These are phyloP conservation scores for Lactarius hengduanensis DNA, from an alignment of 768 basidiomycete species.

Conservation along the genomic window DNA sequence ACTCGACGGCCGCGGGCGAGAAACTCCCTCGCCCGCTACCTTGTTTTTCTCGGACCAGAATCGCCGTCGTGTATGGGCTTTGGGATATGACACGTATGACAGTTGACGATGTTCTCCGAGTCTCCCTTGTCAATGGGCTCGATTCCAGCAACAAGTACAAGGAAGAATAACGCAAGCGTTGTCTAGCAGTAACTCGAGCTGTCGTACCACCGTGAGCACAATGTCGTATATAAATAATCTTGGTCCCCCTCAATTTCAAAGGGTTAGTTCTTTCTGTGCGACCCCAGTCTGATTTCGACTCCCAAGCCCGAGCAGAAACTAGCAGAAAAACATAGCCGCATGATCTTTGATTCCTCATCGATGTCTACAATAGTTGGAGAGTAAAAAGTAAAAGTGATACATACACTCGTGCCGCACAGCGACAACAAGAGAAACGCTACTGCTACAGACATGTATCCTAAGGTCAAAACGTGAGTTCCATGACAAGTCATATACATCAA, in stretches of 20 bases:
- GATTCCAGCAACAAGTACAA: background rate
- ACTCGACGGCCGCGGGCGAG: background rate
- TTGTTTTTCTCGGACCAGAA: background rate
- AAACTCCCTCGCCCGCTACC: background rate
- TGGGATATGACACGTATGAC: background rate
- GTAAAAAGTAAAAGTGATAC: background rate
- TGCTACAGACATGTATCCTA: background rate
- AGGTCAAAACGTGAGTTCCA: background rate
- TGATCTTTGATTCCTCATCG: background rate
- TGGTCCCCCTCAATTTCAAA: background rate
- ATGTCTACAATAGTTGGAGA: background rate
- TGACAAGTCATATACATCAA: background rate
- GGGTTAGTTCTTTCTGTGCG: too few relatives aligned
- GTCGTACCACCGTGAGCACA: background rate
- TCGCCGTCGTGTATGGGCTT: background rate
- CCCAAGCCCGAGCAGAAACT: background rate
- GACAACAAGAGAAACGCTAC: background rate
- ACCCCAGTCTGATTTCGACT: background rate
- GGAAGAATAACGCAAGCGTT: background rate
- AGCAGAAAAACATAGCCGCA: background rate
- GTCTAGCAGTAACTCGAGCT: background rate
- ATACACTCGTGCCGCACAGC: background rate
- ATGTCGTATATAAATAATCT: background rate
- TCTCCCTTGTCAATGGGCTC: background rate
- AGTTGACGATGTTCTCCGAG: background rate